These are phyloP conservation scores for Termitomyces sp. DNA, from an alignment of 768 basidiomycete species.

Conservation along the genomic window DNA sequence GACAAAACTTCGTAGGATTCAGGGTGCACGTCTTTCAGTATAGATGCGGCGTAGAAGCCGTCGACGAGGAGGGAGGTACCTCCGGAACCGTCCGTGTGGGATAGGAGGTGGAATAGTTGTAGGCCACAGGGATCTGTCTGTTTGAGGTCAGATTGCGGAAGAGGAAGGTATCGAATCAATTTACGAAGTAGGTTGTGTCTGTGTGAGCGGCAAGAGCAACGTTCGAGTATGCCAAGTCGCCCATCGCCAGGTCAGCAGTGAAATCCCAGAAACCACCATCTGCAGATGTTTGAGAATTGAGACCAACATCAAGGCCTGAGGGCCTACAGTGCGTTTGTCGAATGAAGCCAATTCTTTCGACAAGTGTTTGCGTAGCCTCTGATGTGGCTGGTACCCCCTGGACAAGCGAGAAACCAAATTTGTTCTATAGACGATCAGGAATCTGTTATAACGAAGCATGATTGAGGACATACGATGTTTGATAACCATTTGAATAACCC, in stretches of 20 bases:
- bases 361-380: slow-evolving; percentile 79
- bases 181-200: slow-evolving; percentile 62
- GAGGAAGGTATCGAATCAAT: slow-evolving; percentile 14
- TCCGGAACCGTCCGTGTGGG: slow-evolving; percentile 73
- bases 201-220: slow-evolving; percentile 82
- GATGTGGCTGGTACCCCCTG: slow-evolving; percentile 73
- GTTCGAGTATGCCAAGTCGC: slow-evolving; percentile 93
- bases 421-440: slow-evolving; percentile 44
- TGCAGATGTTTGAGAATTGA: slow-evolving; percentile 20
- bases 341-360: slow-evolving; percentile 77
- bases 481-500: slow-evolving; percentile 80
- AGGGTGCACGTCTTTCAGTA: slow-evolving; percentile 70
- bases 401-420: slow-evolving; percentile 87
- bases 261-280: slow-evolving; percentile 98
- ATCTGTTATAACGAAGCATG: not conserved
- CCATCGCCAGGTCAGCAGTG: slow-evolving; percentile 83
- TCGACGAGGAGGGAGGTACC: slow-evolving; percentile 93
- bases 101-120: slow-evolving; percentile 92
- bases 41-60: slow-evolving; percentile 86
- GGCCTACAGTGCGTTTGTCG: slow-evolving; percentile 65
- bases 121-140: slow-evolving; percentile 94
- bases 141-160: not conserved
- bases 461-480: slow-evolving; percentile 56
- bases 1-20: slow-evolving; percentile 66
- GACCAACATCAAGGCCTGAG: not conserved